A percentile compares a stretch with the other conserved stretches of the same genome.
phyloP scores from a whole-genome alignment of 1,284 basidiomycete genomes.

The Wallemia hederae region DNA sequence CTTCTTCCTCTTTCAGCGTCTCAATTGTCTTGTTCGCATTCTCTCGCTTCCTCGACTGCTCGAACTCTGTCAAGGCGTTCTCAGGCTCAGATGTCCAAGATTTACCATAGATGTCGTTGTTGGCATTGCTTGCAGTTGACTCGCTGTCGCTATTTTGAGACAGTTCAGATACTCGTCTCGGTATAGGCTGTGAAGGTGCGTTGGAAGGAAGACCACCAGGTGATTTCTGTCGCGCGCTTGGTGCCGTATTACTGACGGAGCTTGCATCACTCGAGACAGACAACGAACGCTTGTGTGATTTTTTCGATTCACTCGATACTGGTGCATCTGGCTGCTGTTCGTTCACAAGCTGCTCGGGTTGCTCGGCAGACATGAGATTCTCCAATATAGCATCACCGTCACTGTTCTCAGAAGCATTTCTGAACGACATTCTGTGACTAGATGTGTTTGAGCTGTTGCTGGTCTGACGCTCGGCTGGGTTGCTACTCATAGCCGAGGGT shows the following conservation, averaged over 20 bases:
- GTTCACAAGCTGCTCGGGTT: neutral
- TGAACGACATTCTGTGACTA: neutral
- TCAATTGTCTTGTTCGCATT: neutral
- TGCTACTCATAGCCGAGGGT: neutral
- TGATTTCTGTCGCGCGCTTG: neutral
- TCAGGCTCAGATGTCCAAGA: neutral
- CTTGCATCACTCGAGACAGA: neutral
- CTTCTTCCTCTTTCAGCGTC: neutral
- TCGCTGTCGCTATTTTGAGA: neutral
- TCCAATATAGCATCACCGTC: neutral
- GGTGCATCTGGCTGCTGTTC: neutral
- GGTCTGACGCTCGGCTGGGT: neutral
- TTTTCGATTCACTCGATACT: neutral
- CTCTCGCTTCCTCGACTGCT: neutral
- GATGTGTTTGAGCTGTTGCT: neutral
- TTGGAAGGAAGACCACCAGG: neutral
- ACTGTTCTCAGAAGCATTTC: neutral
- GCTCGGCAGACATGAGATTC: neutral
- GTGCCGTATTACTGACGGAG: neutral
- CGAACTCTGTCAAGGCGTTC: neutral
- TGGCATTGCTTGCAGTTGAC: neutral
- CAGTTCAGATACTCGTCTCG: neutral
- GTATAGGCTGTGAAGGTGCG: neutral
- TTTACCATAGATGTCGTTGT: neutral
- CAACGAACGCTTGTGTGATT: neutral